Conservation (phyloP, 73 alveolate genomes). For the Symbiodinium natans region DNA sequence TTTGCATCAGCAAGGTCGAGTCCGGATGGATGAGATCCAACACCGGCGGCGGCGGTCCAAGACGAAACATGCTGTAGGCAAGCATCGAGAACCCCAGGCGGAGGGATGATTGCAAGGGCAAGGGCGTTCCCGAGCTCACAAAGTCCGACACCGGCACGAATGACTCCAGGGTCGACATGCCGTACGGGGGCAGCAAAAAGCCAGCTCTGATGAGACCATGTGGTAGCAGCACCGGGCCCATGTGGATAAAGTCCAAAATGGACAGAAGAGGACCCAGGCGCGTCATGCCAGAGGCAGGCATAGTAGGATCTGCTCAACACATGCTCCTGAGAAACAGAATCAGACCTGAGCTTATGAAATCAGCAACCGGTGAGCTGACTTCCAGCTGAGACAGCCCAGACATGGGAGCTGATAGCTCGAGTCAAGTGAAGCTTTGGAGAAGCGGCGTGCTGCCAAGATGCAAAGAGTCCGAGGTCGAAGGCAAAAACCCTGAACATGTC, state of each 20-base stretch:
- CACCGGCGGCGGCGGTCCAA: neutral
- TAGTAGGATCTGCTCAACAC: neutral
- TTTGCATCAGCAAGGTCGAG: neutral
- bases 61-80: slow-evolving; percentile 27
- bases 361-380: neutral
- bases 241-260: slow-evolving; percentile 20
- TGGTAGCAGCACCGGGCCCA: neutral
- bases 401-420: neutral
- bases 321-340: neutral
- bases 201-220: slow-evolving; percentile 28
- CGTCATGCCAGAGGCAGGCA: slow-evolving; percentile 63
- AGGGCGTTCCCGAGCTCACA: slow-evolving; percentile 13
- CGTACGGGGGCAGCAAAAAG: neutral
- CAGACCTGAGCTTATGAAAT: slow-evolving; percentile 16
- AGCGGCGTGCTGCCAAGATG: neutral
- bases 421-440: slow-evolving; percentile 1
- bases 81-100: slow-evolving; percentile 12
- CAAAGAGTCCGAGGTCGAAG: slow-evolving; percentile 14
- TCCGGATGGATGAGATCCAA: slow-evolving; percentile 41
- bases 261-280: neutral
- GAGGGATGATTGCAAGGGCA: slow-evolving; percentile 5
- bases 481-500: slow-evolving; percentile 18
- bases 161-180: neutral
- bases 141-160: neutral
- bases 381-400: slow-evolving; percentile 44